Evolutionary conservation across 2,329 filamentous ascomycete genomes (phyloP), one percentile per base, ranked within the genome.

Genomic region (Penicillium verrucosum): DNA sequence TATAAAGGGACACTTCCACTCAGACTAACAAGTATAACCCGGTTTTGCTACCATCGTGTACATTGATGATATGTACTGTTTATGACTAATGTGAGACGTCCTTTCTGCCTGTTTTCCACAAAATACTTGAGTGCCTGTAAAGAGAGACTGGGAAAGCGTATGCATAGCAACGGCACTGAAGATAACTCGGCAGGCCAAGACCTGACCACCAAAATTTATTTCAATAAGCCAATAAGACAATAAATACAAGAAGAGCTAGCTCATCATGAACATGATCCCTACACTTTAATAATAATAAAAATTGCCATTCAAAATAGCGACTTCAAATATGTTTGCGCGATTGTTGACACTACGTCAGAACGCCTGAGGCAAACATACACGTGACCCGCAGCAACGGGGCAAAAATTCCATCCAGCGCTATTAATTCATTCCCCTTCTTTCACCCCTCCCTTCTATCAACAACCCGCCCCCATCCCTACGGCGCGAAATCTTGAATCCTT

Each of bases 1-100:
- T 95, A 55, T 96, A 78, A 82, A 36, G 44, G 41, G n/a, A 29
- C n/a, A n/a, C 32, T 36, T 41, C 25, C 36, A 32, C 36, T 25
- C 43, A 36, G 8, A 16, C 25, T 32, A 21, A 38, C 38, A 40
- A 60, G 47, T 27, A 51, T 41, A 41, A 23, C 32, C 30, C 18
- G 40, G 44, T 45, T 37, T 43, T 37, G 25, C 44, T 43, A 37
- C 18, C 38, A 21, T 34, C 38, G 34, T 60, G 45, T 54, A 57
- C n/a, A 45, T 29, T 54, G 44, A 45, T 27, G 36, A 59, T 56
- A 43, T 40, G 30, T 43, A 23, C 51, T 38, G 18, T 37, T 59
- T 14, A 63, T 56, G 60, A 64, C 48, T 62, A 42, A 64, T 29
- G 58, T 41, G 37, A 53, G 18, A 59, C 46, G 56, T 51, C 21